Base-by-base conservation (phyloP, 2,329 filamentous ascomycete species). In the Paramyrothecium sp. region DNA sequence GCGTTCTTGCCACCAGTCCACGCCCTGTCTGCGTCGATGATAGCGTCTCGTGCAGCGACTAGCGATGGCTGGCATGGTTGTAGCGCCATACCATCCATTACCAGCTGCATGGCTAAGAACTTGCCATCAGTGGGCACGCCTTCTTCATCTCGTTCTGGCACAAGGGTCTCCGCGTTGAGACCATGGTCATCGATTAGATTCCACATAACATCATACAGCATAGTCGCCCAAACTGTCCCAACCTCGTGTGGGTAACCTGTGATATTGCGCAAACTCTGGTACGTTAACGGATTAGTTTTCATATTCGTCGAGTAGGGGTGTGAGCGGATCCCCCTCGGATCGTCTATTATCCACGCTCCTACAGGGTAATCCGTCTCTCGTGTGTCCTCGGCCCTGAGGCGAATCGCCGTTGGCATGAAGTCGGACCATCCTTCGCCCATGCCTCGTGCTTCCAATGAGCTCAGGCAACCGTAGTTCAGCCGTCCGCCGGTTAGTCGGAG, bases 361-460 rank as follows among this genome's bases (percentile, higher is more conserved):
- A 84, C 75, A 11, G 75, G 58, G 63, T 81, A 83, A 67, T 81
- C 69, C 2, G 67, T 79, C 3, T 57, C 60, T 49, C 80, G 72
- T 5, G 75, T 82, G 65, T 83, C 79, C 13, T 58, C 60, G 3
- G 73, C 51, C 69, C 79, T 79, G 57, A 82, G 63, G 53, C 76
- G 75, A 57, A 83, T 73, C 4, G 81, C 78, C 0, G 77, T 78
- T 5, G 81, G 81, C 69, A 79, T 80, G 68, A 84, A 83, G 61
- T 85, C 82, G 56, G 77, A 72, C 83, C 83, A 85, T 41, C 82
- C 82, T 57, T 85, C 83, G 34, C 81, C 82, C 82, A 85, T 83
- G 44, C 83, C 82, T 10, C 81, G 77, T 1, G 78, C 71, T 58
- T 85, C 81, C 17, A 74, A 62, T 11, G 74, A 68, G 16, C 56